Evolutionary conservation across 2,329 filamentous ascomycete genomes (phyloP), one percentile per base, ranked within the genome.

Genomic region (Penicillium concentricum): DNA sequence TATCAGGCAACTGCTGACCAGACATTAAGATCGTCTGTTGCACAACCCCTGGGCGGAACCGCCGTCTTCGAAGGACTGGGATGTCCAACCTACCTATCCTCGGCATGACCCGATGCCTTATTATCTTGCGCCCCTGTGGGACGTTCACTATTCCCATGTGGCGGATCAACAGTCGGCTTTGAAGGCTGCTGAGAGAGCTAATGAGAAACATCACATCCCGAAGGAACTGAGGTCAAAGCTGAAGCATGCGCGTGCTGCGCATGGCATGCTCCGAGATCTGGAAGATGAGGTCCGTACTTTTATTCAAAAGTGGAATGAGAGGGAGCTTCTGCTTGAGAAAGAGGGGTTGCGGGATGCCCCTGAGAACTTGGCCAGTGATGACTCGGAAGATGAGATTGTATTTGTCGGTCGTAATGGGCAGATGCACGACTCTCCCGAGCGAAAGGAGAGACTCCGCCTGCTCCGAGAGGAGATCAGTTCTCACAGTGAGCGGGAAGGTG

Each of bases 91-190:
- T 2, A 94, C 92, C 15, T 85, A 97, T 73, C 87, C 87, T 5
- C 83, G 91, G 49, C 87, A 88, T 67, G 79, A 76, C 44, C 76
- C 83, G 57, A 86, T 97, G 16, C 94, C 92, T 0, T 97, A 97
- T 78, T 92, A 93, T 69, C 82, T 97, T 54, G 93, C 93, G 2
- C 85, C 89, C 16, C 84, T 91, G 61, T 96, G 92, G 91, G 92
- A 96, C 67, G 81, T 82, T 18, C 76, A 80, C 61, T 76, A 79
- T 62, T 72, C 78, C 28, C 71, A 73, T 45, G 66, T 74, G 64
- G 59, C 51, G 16, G 74, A 79, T 68, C 63, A 72, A 22, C 74
- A 65, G 20, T 64, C 67, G 24, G 60, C 73, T 28, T 66, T 67
- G 45, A 76, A 73, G 54, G 74, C 78, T 46, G 74, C 77, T 12